A percentile compares a stretch with the other conserved stretches of the same genome.
phyloP scores from a whole-genome alignment of 768 basidiomycete genomes.

The Hygrophorus russula region DNA sequence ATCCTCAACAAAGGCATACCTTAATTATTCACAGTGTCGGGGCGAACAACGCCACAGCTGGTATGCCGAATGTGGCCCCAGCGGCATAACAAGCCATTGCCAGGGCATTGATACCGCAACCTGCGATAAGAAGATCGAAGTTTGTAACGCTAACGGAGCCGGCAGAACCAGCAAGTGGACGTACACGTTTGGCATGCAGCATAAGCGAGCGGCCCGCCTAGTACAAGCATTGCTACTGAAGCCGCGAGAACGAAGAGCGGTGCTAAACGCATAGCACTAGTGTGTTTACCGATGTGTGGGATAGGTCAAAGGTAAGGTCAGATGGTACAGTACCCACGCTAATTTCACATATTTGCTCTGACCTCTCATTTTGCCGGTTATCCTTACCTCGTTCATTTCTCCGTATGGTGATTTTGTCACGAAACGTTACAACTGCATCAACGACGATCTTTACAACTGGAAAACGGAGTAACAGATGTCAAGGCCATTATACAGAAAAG shows the following conservation, averaged over 20 bases:
- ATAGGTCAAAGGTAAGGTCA: too few relatives aligned
- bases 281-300: too few relatives aligned
- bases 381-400: too few relatives aligned
- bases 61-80: constrained; percentile 19
- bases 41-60: constrained; percentile 2
- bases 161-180: background rate
- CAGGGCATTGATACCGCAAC: constrained; percentile 19
- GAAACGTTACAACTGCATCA: too few relatives aligned
- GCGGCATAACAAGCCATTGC: constrained; percentile 24
- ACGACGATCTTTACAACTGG: too few relatives aligned
- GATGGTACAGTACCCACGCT: too few relatives aligned
- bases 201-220: constrained; percentile 21
- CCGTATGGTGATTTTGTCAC: too few relatives aligned
- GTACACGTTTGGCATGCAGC: constrained; percentile 24
- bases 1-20: too few relatives aligned
- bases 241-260: constrained; percentile 2
- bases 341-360: too few relatives aligned
- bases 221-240: background rate
- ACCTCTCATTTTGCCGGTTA: too few relatives aligned
- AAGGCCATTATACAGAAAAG: too few relatives aligned
- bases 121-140: constrained; percentile 5
- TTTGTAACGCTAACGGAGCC: background rate
- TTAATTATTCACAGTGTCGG: constrained; percentile 5
- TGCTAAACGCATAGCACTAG: constrained; percentile 6
- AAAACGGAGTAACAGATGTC: too few relatives aligned